These are phyloP conservation scores for Leishmania arabica DNA, from an alignment of 208 protist genomes.

Conservation along the genomic window DNA sequence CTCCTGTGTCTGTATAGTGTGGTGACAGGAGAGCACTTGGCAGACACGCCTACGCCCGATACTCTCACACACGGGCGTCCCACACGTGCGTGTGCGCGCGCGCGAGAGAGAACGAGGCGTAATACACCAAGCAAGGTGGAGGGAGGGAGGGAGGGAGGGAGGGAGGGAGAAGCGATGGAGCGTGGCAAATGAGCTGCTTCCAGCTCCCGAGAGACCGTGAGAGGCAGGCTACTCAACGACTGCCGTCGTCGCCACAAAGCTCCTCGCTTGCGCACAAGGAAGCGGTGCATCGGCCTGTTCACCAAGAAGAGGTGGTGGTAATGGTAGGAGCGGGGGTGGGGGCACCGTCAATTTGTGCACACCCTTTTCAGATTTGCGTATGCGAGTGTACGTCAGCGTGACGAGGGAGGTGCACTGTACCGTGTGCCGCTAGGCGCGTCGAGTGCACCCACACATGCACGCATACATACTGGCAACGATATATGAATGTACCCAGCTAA, in stretches of 20 bases:
- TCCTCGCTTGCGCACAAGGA: background rate
- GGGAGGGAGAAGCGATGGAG: background rate
- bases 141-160: background rate
- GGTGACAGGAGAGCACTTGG: background rate
- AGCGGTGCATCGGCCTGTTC: background rate
- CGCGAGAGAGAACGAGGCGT: background rate
- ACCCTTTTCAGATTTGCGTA: background rate
- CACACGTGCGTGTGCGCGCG: background rate
- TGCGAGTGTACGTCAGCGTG: background rate
- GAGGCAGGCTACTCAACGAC: background rate
- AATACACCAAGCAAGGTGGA: background rate
- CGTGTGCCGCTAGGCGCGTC: background rate
- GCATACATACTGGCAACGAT: background rate
- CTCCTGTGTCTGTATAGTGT: background rate
- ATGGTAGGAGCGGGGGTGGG: background rate
- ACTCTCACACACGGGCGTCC: background rate
- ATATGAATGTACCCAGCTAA: background rate
- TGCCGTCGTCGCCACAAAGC: background rate
- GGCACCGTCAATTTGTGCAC: background rate
- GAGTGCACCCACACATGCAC: background rate
- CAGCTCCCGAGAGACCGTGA: background rate
- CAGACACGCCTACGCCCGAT: background rate
- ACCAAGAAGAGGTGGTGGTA: background rate
- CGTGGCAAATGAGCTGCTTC: background rate
- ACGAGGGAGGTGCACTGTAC: background rate